Percentiles rank a stretch among this genome's conserved stretches.
Evolutionary conservation across 2,329 filamentous ascomycete genomes (phyloP).

Genomic region (Nemania diffusa): DNA sequence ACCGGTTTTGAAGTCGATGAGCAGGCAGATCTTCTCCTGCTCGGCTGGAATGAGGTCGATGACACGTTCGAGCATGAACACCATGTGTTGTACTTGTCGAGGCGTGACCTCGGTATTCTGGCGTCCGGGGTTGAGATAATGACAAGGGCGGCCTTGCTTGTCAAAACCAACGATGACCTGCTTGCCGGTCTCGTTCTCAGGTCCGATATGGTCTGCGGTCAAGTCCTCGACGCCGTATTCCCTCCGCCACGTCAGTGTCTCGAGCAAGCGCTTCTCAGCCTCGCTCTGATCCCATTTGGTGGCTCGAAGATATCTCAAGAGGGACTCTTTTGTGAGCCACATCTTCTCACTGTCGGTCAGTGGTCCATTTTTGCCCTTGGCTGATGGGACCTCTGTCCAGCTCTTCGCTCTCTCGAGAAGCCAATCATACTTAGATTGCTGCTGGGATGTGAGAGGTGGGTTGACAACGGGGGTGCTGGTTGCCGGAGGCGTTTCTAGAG

Average conservation of each 20-base stretch:
- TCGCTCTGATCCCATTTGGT: constrained; percentile 87
- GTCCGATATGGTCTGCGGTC: constrained; percentile 86
- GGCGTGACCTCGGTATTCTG: constrained; percentile 92
- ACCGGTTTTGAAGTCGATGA: constrained; percentile 91
- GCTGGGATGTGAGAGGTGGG: constrained; percentile 75
- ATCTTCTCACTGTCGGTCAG: constrained; percentile 83
- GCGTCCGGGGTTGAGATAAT: constrained; percentile 87
- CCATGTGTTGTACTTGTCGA: constrained; percentile 90
- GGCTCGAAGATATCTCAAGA: constrained; percentile 91
- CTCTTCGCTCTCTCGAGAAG: constrained; percentile 75
- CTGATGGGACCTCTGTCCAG: constrained; percentile 74
- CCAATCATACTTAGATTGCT: constrained; percentile 82
- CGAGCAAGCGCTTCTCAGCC: constrained; percentile 80
- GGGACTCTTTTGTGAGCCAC: constrained; percentile 92
- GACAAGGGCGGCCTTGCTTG: constrained; percentile 83
- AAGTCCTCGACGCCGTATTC: constrained; percentile 86
- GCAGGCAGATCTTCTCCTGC: constrained; percentile 84
- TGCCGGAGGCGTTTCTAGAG: constrained; percentile 67
- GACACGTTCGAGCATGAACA: constrained; percentile 93
- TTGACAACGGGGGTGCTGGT: constrained; percentile 66
- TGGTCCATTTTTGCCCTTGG: constrained; percentile 68
- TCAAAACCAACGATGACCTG: constrained; percentile 91
- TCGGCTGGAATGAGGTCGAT: constrained; percentile 88
- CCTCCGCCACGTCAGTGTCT: constrained; percentile 86
- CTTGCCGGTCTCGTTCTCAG: constrained; percentile 97